Evolutionary conservation across 202 grass and related monocot species (phyloP), one percentile per base, ranked within the genome.

Genomic region (Zoysia matrella): DNA sequence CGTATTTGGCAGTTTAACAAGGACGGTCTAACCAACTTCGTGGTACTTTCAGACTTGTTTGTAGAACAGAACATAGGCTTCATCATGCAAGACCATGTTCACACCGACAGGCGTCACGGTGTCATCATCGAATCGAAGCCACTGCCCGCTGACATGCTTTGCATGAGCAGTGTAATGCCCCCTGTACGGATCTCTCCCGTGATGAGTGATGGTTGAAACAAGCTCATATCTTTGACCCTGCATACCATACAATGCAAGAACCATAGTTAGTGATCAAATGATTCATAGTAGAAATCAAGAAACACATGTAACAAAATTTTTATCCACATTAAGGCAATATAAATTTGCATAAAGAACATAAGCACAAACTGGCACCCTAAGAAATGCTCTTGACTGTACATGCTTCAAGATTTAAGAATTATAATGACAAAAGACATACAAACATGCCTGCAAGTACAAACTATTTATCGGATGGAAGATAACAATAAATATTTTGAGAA

Each of bases 61-160:
- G 84, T 95, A 99, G 79, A 95, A 96, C 65, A 99, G 76, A 72
- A 96, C 77, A 74, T 99, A 99, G 12, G 90, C 93, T 70, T 87
- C 87, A 60, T 95, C 89, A 62, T 94, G 91, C 85, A 99, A 85
- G 58, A 95, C 91, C 65, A 87, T 81, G 50, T 92, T 89, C 82
- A 69, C 48, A 14, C 49, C 50, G 8, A 95, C 60, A 22, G 84
- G 81, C 4, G 43, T 63, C 47, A 93, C 91, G 1, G 64, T 54
- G 11, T 71, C 75, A 56, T 99, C 96, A 40, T 99, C 91, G 1
- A 91, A 99, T 8, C 72, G 90, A 65, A 99, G 85, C 96, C 96
- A 99, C 58, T 87, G 85, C 47, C 89, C 83, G 10, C 55, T 76
- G 11, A 78, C 82, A 87, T 83, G 78, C 80, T 83, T 99, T 12